Conservation (phyloP, 176 grass and related monocot genomes). For the Avena atlantica region DNA sequence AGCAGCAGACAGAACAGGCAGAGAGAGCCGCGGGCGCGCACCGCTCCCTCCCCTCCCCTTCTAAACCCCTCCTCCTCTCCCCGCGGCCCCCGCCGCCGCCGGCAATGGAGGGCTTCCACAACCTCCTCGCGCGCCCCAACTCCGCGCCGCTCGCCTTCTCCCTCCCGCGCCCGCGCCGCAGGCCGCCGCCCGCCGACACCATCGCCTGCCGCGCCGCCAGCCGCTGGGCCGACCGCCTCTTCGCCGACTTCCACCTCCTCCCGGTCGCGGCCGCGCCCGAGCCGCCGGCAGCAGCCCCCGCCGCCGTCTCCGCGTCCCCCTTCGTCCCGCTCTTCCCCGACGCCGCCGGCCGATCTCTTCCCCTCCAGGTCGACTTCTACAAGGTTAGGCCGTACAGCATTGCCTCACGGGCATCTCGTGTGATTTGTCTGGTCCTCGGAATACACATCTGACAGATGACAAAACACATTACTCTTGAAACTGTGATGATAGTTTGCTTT, state of each 20-base stretch:
- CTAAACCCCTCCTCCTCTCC: not conserved
- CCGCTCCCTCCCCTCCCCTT: not conserved
- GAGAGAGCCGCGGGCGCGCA: not conserved
- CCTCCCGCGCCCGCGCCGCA: not conserved
- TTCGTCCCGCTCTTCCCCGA: slow-evolving; percentile 69
- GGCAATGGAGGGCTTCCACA: slow-evolving; percentile 61
- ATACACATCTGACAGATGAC: not conserved
- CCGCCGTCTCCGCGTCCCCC: slow-evolving; percentile 26
- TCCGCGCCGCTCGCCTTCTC: slow-evolving; percentile 47
- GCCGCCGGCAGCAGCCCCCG: slow-evolving; percentile 13
- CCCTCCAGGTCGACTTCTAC: slow-evolving; percentile 86
- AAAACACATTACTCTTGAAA: not conserved
- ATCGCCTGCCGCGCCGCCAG: slow-evolving; percentile 71
- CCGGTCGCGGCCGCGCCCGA: slow-evolving; percentile 46
- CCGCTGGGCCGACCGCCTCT: slow-evolving; percentile 92
- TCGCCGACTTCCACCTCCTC: slow-evolving; percentile 85
- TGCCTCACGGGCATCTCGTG: not conserved
- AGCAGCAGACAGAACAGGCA: not conserved
- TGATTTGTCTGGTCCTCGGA: not conserved
- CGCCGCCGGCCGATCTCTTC: slow-evolving; percentile 57
- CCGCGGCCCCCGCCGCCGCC: not conserved
- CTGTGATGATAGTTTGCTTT: not conserved
- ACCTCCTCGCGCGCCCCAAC: slow-evolving; percentile 53
- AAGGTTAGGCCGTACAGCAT: slow-evolving; percentile 49
- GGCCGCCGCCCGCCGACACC: not conserved